A percentile compares a stretch with the other conserved stretches of the same genome.
Evolutionary conservation across 2,329 filamentous ascomycete genomes (phyloP).

Genomic region (Colletotrichum brevisporum): DNA sequence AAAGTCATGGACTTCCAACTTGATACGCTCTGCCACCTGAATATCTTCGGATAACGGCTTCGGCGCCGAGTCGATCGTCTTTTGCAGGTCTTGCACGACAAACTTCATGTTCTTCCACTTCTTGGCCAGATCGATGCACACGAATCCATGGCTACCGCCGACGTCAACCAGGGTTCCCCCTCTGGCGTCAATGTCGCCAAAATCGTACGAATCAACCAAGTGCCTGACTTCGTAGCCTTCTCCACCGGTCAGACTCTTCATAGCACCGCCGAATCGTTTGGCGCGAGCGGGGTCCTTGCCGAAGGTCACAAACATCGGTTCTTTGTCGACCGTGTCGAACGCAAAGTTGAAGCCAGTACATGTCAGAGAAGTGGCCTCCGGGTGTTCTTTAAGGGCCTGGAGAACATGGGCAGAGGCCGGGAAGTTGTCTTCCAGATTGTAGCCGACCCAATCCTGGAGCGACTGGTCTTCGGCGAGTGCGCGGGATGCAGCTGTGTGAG

Average conservation of each 20-base stretch:
- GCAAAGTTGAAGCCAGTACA: conserved; percentile 67
- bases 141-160: conserved; percentile 71
- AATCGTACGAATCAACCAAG: conserved; percentile 68
- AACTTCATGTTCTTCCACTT: conserved; percentile 56
- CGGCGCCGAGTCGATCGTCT: conserved; percentile 39
- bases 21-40: conserved; percentile 35
- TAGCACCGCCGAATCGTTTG: conserved; percentile 67
- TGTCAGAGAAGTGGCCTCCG: conserved; percentile 63
- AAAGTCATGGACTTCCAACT: conserved; percentile 42
- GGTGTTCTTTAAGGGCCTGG: conserved; percentile 58
- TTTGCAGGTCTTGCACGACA: conserved; percentile 50
- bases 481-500: conserved; percentile 69
- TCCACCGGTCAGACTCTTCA: conserved; percentile 67
- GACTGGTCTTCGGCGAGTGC: conserved; percentile 62
- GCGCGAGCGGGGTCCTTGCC: conserved; percentile 63
- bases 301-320: conserved; percentile 69
- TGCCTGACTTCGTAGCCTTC: conserved; percentile 69
- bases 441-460: conserved; percentile 68
- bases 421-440: conserved; percentile 68
- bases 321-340: conserved; percentile 63
- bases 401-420: conserved; percentile 63
- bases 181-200: conserved; percentile 59
- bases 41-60: conserved; percentile 36
- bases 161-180: conserved; percentile 69
- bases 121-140: conserved; percentile 67